phyloP scores from a whole-genome alignment of 108 stramenopile species.

The Stephanodiscus triporus region DNA sequence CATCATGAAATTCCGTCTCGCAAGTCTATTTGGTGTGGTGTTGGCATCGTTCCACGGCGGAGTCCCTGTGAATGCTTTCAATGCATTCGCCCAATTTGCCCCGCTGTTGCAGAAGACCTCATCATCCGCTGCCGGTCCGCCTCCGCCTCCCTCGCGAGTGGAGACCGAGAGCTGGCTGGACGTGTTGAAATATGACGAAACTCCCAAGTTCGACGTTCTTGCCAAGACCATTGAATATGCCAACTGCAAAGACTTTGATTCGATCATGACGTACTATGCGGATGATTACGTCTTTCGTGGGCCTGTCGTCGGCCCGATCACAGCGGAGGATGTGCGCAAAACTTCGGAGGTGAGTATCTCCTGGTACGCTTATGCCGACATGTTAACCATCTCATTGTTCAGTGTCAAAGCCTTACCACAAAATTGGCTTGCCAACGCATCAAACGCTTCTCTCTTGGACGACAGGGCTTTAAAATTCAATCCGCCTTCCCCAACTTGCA shows the following conservation, averaged over 20 bases:
- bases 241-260: constrained; percentile 14
- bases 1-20: background rate
- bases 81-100: constrained; percentile 28
- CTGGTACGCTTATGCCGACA: too few species aligned
- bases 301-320: constrained; percentile 53
- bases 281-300: constrained; percentile 56
- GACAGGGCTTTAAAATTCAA: constrained; percentile 34
- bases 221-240: constrained; percentile 45
- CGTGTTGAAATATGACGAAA: constrained; percentile 22
- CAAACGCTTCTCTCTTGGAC: background rate
- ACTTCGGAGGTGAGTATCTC: constrained; percentile 14
- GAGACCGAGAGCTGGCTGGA: constrained; percentile 40
- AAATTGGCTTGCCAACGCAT: background rate
- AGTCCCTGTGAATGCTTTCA: constrained; percentile 17
- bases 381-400: too few species aligned
- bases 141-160: constrained; percentile 28
- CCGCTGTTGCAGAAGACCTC: constrained; percentile 12
- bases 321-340: constrained; percentile 26
- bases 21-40: background rate
- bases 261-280: constrained; percentile 15
- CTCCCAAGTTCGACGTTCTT: constrained; percentile 42
- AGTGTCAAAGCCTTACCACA: too few species aligned
- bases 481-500: constrained; percentile 49
- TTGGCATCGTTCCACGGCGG: background rate
- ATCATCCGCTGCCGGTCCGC: constrained; percentile 2